These are phyloP conservation scores for Termitomyces sp. DNA, from an alignment of 768 basidiomycete species.

Conservation along the genomic window DNA sequence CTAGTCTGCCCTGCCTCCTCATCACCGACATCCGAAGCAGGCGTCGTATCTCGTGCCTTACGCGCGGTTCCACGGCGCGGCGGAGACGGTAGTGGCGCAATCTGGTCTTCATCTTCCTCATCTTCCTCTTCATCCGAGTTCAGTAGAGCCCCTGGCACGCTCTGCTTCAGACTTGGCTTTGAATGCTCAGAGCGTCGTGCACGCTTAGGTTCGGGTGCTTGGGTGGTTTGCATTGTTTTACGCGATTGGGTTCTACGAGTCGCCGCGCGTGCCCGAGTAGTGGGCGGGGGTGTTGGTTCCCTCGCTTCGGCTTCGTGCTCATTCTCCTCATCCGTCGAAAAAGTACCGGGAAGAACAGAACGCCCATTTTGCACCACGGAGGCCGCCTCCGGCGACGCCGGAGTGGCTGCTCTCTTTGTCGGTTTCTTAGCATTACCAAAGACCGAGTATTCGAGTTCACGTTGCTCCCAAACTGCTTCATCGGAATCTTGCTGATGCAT, in stretches of 20 bases:
- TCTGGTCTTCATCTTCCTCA: constrained; percentile 17
- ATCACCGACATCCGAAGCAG: constrained; percentile 26
- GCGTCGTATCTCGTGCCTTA: constrained; percentile 25
- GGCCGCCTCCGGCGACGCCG: background rate
- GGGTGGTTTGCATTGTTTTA: background rate
- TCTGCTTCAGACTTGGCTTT: constrained; percentile 16
- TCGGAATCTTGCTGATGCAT: background rate
- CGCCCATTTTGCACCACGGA: constrained; percentile 15
- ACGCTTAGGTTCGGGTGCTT: constrained; percentile 1
- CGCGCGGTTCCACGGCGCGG: constrained; percentile 18
- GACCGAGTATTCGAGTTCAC: constrained; percentile 16
- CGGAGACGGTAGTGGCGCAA: constrained; percentile 31
- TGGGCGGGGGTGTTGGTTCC: constrained; percentile 8
- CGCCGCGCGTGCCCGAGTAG: background rate
- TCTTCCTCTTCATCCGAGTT: constrained; percentile 31
- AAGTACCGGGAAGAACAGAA: constrained; percentile 41
- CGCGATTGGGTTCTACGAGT: background rate
- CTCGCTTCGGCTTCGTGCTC: constrained; percentile 25
- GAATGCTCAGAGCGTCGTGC: constrained; percentile 5
- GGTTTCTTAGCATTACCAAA: constrained; percentile 15
- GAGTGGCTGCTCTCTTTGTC: background rate
- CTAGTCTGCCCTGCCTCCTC: constrained; percentile 31
- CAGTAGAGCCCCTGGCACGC: constrained; percentile 40
- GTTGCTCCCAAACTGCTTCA: constrained; percentile 1
- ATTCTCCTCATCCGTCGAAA: constrained; percentile 37